These are phyloP conservation scores for Trypanosomatidae sp. DNA, from an alignment of 208 protist species.

Conservation along the genomic window DNA sequence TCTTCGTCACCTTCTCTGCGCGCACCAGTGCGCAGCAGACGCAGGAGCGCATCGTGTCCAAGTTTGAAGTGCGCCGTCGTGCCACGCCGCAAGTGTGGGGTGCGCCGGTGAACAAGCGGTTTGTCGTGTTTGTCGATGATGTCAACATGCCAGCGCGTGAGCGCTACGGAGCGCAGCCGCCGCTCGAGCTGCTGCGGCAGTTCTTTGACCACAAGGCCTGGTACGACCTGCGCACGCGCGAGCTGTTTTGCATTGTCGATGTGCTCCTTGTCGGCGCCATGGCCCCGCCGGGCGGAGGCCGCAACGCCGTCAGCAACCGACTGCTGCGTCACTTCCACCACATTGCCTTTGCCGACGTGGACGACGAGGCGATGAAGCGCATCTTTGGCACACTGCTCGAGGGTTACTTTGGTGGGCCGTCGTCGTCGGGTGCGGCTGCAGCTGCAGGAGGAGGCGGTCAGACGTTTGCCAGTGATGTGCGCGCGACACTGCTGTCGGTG, in stretches of 20 bases:
- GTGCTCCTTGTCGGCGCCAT: conserved; percentile 91
- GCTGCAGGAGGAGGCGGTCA: too few species aligned
- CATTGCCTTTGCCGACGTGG: conserved; percentile 94
- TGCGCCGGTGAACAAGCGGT: conserved; percentile 93
- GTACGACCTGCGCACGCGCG: conserved; percentile 93
- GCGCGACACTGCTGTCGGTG: conserved; percentile 42
- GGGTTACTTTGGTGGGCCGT: conserved; percentile 86
- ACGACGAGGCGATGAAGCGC: conserved; percentile 88
- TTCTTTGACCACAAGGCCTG: conserved; percentile 96
- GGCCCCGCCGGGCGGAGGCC: conserved; percentile 95
- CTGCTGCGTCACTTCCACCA: conserved; percentile 98
- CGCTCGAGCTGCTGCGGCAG: conserved; percentile 97
- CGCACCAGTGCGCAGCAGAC: conserved; percentile 95
- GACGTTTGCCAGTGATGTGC: conserved; percentile 80
- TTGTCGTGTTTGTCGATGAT: conserved; percentile 97
- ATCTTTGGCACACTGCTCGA: conserved; percentile 96
- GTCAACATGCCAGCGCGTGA: conserved; percentile 98
- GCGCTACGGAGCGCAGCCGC: conserved; percentile 97
- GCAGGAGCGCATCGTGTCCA: conserved; percentile 96
- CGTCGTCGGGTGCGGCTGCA: too few species aligned
- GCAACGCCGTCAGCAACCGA: conserved; percentile 92
- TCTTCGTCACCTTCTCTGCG: conserved; percentile 97
- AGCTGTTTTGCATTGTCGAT: conserved; percentile 94
- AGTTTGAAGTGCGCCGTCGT: conserved; percentile 94
- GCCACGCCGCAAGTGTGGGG: conserved; percentile 92